Base-by-base conservation (phyloP, 1,284 basidiomycete species). In the Coriolopsis trogii region DNA sequence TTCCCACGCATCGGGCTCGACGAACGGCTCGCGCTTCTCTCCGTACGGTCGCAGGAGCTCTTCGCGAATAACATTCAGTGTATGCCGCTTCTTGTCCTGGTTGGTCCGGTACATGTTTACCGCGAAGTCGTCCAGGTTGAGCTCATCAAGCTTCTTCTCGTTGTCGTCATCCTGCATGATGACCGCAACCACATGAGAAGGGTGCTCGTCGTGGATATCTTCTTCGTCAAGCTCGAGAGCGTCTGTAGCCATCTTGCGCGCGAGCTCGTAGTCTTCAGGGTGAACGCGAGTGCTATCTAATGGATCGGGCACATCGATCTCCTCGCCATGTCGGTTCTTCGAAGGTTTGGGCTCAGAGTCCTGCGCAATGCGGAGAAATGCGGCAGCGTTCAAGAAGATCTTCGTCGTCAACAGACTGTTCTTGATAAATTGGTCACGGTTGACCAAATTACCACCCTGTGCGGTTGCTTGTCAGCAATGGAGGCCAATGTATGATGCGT, bases 181-280 rank as follows among this genome's bases (percentile, higher is more conserved):
- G 47, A 89, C 76, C 18, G 79, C 79, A 37, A 95, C 87, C 8
- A 95, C 92, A 46, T 90, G 84, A 6, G 95, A 97, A 30, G 93
- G 90, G 67, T 95, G 91, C 61, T 93, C 87, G 61, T 92, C 92
- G 54, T 91, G 89, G 25, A 93, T 80, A 70, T 98, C 95, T 67
- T 98, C 95, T 65, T 95, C 93, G 63, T 98, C 95, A 28, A 94
- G 82, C 65, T 98, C 96, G 21, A 98, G 81, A 6, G 96, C 94
- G 70, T 98, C 96, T 10, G 93, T 93, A 29, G 97, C 96, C 94
- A 99, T 98, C 76, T 99, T 98, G 39, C 94, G 87, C 1, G 97
- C 96, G 48, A 98, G 82, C 64, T 98, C 94, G 69, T 99, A 99
- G 72, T 99, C 96, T 70, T 98, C 95, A 1, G 94, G 94, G 69